Evolutionary conservation across 768 basidiomycete species (phyloP), one percentile per base, ranked within the genome.

Genomic region (Phylloporus arenicola): DNA sequence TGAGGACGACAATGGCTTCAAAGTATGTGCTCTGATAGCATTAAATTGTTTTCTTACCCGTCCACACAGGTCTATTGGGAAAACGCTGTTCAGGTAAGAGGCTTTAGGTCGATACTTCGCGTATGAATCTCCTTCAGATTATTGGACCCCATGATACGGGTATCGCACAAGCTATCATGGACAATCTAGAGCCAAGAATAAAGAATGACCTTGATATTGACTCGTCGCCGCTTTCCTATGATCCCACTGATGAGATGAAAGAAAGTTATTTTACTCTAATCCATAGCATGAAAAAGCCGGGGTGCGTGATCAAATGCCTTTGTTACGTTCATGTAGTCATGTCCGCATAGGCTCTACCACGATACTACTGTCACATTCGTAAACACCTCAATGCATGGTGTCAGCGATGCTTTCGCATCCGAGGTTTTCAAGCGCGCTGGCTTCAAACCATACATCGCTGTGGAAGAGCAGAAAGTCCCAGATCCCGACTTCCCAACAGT

Each of bases 361-460:
- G 38, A 27, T 17, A 24, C 12, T 29, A 22, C 68, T 5, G 50
- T 84, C 53, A 79, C 74, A 57, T 89, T 93, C 57, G 86, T 90
- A 17, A 90, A 91, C 61, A 94, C 92, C 0, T 86, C 91, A 0
- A 84, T 94, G 86, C 92, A 94, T 58, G 92, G 92, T 0, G 92
- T 94, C 47, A 83, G 89, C 56, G 77, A 92, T 63, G 67, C 72
- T 5, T 85, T 86, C 57, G 74, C 81, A 35, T 67, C 65, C 8
- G 64, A 71, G 44, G 84, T 81, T 0, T 86, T 93, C 52, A 67
- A 72, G 34, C 53, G 68, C 3, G 82, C 80, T 50, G 82, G 82
- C 6, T 82, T 90, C 52, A 59, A 73, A 16, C 74, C 78, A 1
- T 84, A 78, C 62, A 72, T 76, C 10, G 76, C 82, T 2, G 86